Base-by-base conservation (phyloP, 352 stramenopile genomes). In the Phytophthora cactorum region DNA sequence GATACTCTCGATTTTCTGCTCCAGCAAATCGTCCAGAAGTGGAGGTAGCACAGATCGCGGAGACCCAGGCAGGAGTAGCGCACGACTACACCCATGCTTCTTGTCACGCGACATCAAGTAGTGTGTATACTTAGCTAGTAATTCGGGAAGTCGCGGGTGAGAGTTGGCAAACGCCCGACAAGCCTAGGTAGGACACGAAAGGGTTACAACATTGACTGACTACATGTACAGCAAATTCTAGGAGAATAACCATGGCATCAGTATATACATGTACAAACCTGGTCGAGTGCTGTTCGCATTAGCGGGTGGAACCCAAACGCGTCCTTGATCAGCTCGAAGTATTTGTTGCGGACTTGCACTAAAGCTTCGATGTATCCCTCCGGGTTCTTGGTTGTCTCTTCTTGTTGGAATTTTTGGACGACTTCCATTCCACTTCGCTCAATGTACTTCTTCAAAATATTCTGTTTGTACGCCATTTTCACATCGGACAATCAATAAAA, bases 401-500 rank as follows among this genome's bases (percentile, higher is more conserved):
- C 82, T 52, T 91, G 82, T 50, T 90, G 82, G 52, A 96, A 93
- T 52, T 90, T 89, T 50, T 82, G 76, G 0, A 93, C 88, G 5
- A 96, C 84, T 51, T 91, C 86, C 0, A 94, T 68, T 11, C 88
- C 88, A 52, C 81, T 91, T 52, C 78, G 62, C 61, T 96, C 88
- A 36, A 96, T 93, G 51, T 91, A 95, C 50, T 88, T 93, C 66
- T 93, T 94, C 36, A 96, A 63, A 44, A 94, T 96, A 59, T 91
- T 93, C 86, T 96, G 52, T 62, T 15, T 11, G 22, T n/a, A 46
- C 12, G 22, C 31, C n/a, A 63, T 46, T 22, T 11, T n/a, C 71
- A 55, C 3, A 69, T 15, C 54, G 67, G 12, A 34, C 5, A 10
- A 32, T 73, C 22, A 73, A 54, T 52, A 63, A n/a, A 54, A 32